These are phyloP conservation scores for thale cress (Arabidopsis thaliana) DNA, from an alignment of 345 rosid species.

Conservation along the genomic window TAIR10.1 NC_003070.9:27839001-27839500, in stretches of 20 bases:
- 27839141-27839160: neutral
- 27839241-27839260: constrained; percentile 19
- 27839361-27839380: constrained; percentile 21
- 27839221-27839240: neutral
- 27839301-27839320: constrained; percentile 22
- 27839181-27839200: neutral
- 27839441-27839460: constrained; percentile 26
- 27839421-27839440: constrained; percentile 30
- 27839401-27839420: constrained; percentile 21
- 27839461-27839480: constrained; percentile 81
- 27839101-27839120: constrained; percentile 19
- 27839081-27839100: neutral
- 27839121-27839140: neutral
- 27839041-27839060: no score
- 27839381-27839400: constrained; percentile 14
- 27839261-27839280: neutral
- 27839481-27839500: constrained; percentile 85
- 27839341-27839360: neutral
- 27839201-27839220: neutral
- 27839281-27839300: constrained; percentile 21
- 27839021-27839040: no score
- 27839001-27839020: no score
- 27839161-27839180: neutral
- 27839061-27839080: neutral
- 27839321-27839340: constrained; percentile 23